These are phyloP conservation scores for Scleroderma bovista DNA, from an alignment of 768 basidiomycete genomes.

Conservation along the genomic window DNA sequence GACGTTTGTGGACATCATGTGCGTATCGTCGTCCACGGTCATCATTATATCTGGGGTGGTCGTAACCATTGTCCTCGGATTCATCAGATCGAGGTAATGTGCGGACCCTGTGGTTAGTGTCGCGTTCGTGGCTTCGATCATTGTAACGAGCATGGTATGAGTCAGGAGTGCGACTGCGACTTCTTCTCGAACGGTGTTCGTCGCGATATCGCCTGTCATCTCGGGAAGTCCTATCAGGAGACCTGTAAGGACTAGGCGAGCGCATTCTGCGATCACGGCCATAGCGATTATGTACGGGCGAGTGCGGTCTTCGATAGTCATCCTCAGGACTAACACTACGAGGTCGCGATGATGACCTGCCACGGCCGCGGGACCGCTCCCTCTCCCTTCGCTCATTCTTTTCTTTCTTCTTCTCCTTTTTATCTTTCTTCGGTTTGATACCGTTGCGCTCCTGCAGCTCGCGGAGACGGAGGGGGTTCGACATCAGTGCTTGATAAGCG, in stretches of 20 bases:
- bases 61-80: slow-evolving; percentile 39
- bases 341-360: slow-evolving; percentile 21
- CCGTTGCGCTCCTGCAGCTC: slow-evolving; percentile 79
- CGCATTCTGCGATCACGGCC: slow-evolving; percentile 25
- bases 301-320: slow-evolving; percentile 23
- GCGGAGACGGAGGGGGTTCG: slow-evolving; percentile 79
- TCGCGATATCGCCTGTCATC: slow-evolving; percentile 12
- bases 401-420: slow-evolving; percentile 51
- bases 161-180: slow-evolving; percentile 27
- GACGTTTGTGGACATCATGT: slow-evolving; percentile 35
- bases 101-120: slow-evolving; percentile 21
- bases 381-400: slow-evolving; percentile 42
- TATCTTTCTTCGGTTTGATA: slow-evolving; percentile 73
- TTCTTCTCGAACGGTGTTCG: slow-evolving; percentile 21
- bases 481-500: slow-evolving; percentile 79
- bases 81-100: slow-evolving; percentile 49
- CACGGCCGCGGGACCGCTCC: slow-evolving; percentile 27
- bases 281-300: slow-evolving; percentile 27
- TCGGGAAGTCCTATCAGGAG: slow-evolving; percentile 30
- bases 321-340: slow-evolving; percentile 27
- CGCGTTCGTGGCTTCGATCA: slow-evolving; percentile 2
- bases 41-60: slow-evolving; percentile 21
- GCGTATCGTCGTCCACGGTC: slow-evolving; percentile 17
- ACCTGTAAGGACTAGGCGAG: slow-evolving; percentile 42
- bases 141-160: slow-evolving; percentile 10